A percentile compares a stretch with the other conserved stretches of the same genome.
Conservation (phyloP, 2,329 filamentous ascomycete genomes). For the Incumbomyces delicatus region DNA sequence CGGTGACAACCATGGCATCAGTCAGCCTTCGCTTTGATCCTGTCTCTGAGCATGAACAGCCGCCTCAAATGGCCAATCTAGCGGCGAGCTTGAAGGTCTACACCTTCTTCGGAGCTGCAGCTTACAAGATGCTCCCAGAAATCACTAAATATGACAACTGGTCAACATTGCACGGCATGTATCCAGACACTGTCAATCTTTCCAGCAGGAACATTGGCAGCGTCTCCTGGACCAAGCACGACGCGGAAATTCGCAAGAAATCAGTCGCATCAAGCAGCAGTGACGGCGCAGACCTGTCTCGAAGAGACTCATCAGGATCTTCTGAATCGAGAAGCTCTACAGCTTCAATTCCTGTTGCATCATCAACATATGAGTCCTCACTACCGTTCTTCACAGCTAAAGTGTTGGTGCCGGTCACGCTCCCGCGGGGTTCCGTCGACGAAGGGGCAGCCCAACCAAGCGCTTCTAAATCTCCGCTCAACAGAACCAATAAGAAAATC, state of each 20-base stretch:
- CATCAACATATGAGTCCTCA: constrained; percentile 29
- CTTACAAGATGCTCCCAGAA: constrained; percentile 42
- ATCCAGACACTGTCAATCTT: constrained; percentile 43
- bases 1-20: constrained; percentile 45
- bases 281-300: background rate
- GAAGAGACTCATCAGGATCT: constrained; percentile 11
- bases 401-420: constrained; percentile 53
- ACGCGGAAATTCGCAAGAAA: constrained; percentile 24
- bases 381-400: constrained; percentile 50
- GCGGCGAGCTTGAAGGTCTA: constrained; percentile 46
- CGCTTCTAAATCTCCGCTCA: background rate
- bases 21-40: constrained; percentile 55
- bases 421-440: constrained; percentile 33
- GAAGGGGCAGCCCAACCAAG: constrained; percentile 6
- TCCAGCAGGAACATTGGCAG: constrained; percentile 47
- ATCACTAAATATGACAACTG: constrained; percentile 32
- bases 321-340: constrained; percentile 18
- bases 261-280: background rate
- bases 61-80: constrained; percentile 45
- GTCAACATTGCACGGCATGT: constrained; percentile 40
- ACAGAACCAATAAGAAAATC: constrained; percentile 33
- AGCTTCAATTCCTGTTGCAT: constrained; percentile 23
- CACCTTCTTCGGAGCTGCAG: constrained; percentile 47
- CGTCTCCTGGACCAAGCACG: constrained; percentile 48
- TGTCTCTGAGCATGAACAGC: constrained; percentile 35